Conservation (phyloP, 257 asterid genomes). For the Rehmannia glutinosa region DNA sequence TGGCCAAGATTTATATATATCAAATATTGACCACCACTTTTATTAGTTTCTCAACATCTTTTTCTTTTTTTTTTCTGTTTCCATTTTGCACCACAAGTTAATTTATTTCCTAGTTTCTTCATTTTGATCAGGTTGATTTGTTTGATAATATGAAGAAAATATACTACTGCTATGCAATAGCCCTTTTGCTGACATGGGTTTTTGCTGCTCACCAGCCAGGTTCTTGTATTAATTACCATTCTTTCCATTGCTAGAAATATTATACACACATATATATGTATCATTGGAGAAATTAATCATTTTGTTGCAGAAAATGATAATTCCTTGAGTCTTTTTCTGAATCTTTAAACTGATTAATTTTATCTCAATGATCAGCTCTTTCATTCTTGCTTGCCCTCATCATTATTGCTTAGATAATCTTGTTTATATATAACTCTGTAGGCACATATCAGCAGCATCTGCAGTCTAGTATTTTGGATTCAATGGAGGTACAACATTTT, state of each 20-base stretch:
- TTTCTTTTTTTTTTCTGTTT: not conserved
- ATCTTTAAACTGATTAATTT: no score
- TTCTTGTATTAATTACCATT: not conserved
- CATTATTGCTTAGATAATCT: not conserved
- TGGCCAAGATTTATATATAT: not conserved
- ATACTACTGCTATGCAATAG: not conserved
- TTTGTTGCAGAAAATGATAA: no score
- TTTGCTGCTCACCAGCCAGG: slow-evolving; percentile 4
- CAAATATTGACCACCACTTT: not conserved
- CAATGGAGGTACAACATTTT: not conserved
- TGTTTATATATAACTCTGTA: not conserved
- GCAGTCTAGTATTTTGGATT: not conserved
- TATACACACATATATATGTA: no score
- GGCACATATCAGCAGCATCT: not conserved
- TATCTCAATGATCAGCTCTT: no score
- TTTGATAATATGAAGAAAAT: not conserved
- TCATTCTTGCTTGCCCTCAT: no score
- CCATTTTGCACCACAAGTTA: not conserved
- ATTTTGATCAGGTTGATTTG: not conserved
- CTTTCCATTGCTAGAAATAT: not conserved
- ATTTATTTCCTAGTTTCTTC: not conserved
- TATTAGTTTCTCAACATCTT: no score
- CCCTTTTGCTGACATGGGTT: not conserved
- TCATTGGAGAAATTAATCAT: no score
- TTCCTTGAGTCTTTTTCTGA: no score